Evolutionary conservation across 2,329 filamentous ascomycete species (phyloP), one percentile per base, ranked within the genome.

Genomic region (Westerdykella ornata): DNA sequence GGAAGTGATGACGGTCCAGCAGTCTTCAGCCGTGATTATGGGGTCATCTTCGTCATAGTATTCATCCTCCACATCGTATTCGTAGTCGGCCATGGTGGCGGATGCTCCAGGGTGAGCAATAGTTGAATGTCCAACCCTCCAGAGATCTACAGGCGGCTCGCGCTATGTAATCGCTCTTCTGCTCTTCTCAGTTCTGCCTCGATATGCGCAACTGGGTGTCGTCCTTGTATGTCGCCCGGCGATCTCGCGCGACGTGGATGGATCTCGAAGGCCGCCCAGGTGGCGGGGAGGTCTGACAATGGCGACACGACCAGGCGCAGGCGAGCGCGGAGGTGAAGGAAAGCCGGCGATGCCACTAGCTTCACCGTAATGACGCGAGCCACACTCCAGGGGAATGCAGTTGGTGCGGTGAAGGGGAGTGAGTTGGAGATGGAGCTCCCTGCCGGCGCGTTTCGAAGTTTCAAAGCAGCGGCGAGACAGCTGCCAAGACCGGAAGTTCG

Each of bases 1-100:
- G 8, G 92, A 85, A 42, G 86, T 88, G 65, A 98, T 97, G 60
- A 97, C 90, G 51, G 85, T 85, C 92, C 94, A 98, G 74, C 88
- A 96, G 70, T 98, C 94, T 72, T 97, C 92, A 46, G 89, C 87
- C 18, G 89, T 95, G 71, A 97, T 95, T 54, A 74, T 74, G 45
- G 76, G 71, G 47, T 82, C 77, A 28, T 79, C 61, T 31, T 72
- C 78, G 44, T 77, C 80, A 13, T 64, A 58, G 41, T 59, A 56
- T 56, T 84, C 84, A 49, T 81, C 78, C 49, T 78, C 77, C 8
- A 15, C n/a, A 48, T 81, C 77, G 39, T 77, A 74, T 42, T 78
- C 75, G 57, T 75, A 75, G 46, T 75, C 71, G 40, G 73, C 74
- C 74, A 78, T 78, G 48, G 15, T 53, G 38, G 54, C 55, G 46